Evolutionary conservation across 805 yeast species (phyloP).

Genomic region (Lipomyces starkeyi): DNA sequence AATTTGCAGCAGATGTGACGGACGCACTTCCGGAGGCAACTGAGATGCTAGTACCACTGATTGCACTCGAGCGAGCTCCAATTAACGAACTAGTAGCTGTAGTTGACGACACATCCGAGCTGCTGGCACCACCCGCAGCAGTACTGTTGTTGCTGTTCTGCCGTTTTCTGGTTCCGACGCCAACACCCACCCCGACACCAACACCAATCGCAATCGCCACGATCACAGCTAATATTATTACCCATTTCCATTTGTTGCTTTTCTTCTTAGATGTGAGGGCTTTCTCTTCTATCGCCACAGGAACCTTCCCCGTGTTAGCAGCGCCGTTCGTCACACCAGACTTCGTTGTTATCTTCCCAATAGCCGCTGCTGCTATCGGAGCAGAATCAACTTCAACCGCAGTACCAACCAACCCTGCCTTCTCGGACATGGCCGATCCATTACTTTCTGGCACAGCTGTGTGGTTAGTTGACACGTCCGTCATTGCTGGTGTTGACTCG

Average conservation of each 20-base stretch:
- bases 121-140: conserved; percentile 8
- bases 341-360: background rate
- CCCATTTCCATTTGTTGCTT: conserved; percentile 16
- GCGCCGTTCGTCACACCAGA: background rate
- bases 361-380: conserved; percentile 7
- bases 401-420: background rate
- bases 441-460: background rate
- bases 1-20: background rate
- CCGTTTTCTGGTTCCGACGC: conserved; percentile 27
- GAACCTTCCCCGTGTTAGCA: background rate
- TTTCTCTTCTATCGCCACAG: conserved; percentile 8
- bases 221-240: conserved; percentile 15
- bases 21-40: background rate
- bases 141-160: conserved; percentile 10
- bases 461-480: background rate
- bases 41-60: background rate
- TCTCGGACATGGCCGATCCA: conserved; percentile 2
- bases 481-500: background rate
- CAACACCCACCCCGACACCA: conserved; percentile 38
- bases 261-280: background rate
- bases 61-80: background rate
- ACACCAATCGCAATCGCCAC: conserved; percentile 35
- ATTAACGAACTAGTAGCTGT: background rate
- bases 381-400: conserved; percentile 14
- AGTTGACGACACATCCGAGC: conserved; percentile 10